phyloP scores from a whole-genome alignment of 495 filamentous ascomycete genomes.

The Xeromyces bisporus region DNA sequence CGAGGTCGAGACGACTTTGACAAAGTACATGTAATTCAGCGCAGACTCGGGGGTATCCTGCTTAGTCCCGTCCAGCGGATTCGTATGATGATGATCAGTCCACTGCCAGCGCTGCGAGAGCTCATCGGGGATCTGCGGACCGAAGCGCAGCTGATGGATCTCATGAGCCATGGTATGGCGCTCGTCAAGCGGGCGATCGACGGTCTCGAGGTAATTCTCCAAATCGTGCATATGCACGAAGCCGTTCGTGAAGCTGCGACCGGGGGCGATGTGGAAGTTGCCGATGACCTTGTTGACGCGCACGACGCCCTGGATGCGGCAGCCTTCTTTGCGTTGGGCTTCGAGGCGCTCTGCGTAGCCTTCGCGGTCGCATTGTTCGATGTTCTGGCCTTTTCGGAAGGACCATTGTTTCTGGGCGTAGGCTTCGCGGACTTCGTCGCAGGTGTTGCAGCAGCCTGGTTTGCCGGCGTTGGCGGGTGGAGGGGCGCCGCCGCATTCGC shows the following conservation, averaged over 20 bases:
- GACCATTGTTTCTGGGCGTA: constrained; percentile 83
- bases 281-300: constrained; percentile 96
- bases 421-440: constrained; percentile 87
- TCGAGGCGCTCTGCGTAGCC: constrained; percentile 79
- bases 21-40: constrained; percentile 97
- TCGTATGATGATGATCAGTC: constrained; percentile 82
- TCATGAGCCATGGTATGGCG: constrained; percentile 71
- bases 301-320: constrained; percentile 81
- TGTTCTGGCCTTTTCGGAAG: constrained; percentile 76
- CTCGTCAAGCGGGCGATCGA: constrained; percentile 29
- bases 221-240: constrained; percentile 97
- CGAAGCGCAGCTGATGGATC: constrained; percentile 87
- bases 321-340: constrained; percentile 77
- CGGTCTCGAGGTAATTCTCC: constrained; percentile 68
- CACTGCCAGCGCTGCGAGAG: constrained; percentile 52
- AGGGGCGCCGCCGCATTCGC: constrained; percentile 75
- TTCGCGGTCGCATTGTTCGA: constrained; percentile 91
- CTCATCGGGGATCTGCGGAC: constrained; percentile 70
- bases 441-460: constrained; percentile 84
- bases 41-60: constrained; percentile 66
- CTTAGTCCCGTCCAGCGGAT: constrained; percentile 72
- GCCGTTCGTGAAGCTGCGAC: constrained; percentile 79
- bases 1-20: constrained; percentile 92
- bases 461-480: constrained; percentile 53
- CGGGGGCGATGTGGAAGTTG: constrained; percentile 97